Evolutionary conservation across 441 rosid genomes (phyloP), one percentile per base, ranked within the genome.

Genomic region (Adansonia rubrostipa): DNA sequence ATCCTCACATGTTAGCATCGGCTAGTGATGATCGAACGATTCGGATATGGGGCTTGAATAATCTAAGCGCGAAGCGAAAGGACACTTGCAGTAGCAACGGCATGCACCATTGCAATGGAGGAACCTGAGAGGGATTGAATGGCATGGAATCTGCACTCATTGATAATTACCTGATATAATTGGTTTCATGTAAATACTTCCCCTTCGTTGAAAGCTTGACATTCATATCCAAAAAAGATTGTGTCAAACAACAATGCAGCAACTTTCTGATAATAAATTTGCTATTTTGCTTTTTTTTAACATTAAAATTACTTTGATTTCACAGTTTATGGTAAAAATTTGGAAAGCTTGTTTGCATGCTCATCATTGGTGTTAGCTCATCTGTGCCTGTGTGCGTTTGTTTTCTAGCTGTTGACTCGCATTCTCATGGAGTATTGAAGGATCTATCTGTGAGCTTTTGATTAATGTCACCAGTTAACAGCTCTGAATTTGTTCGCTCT

Each of bases 11-110:
- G 93, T 56, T 92, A 73, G 96, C 96, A 8, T 90, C 96, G 22
- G 93, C 91, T 4, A 90, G 96, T 71, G 96, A 92, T 57, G 96
- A 92, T 60, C 89, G 88, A 19, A 92, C 93, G 17, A 89, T 92
- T 70, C 86, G 96, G 81, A 88, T 92, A 84, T 92, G 96, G 96
- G 96, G 96, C 57, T 82, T 90, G 73, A 87, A 86, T 44, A 80
- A 73, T 66, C 74, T 84, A 75, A 85, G 81, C 6, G 75, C 20
- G 36, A 90, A 82, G 81, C 86, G 72, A 78, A 67, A 75, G 50
- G 78, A 50, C 5, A 20, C 22, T 9, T 81, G 76, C 33, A 80
- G 86, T 77, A 88, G 36, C 36, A 33, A 89, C 22, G 92, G 91
- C 15, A 57, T 84, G 74, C 90, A 85, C 80, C 82, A 78, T 70